Percentiles rank a stretch among this genome's conserved stretches.
Conservation (phyloP, 1,139 yeast genomes). For the Zygoascus meyerae region DNA sequence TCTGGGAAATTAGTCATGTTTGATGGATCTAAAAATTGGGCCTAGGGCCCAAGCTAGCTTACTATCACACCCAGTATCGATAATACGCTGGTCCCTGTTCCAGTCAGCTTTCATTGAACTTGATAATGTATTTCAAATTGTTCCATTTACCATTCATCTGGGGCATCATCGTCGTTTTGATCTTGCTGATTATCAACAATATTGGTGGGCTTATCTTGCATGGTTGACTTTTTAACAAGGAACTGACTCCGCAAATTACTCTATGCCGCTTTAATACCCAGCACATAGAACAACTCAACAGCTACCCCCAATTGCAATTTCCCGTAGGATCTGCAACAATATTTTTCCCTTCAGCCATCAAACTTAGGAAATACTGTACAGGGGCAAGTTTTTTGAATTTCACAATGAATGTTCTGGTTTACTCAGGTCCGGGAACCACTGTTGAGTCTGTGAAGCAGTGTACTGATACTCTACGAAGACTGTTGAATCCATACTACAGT, state of each 20-base stretch:
- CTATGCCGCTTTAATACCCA: no score
- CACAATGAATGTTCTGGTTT: conserved; percentile 71
- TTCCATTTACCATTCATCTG: conserved; percentile 46
- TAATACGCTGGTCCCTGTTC: conserved; percentile 57
- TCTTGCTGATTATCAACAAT: background rate
- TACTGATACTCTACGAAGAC: conserved; percentile 62
- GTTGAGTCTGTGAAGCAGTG: conserved; percentile 82
- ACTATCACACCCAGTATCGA: conserved; percentile 62
- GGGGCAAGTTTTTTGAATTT: background rate
- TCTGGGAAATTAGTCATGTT: conserved; percentile 25
- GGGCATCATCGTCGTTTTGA: conserved; percentile 46
- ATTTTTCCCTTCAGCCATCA: no score
- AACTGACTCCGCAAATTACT: no score
- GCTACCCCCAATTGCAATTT: no score
- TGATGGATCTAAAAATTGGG: no score
- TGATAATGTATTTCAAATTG: background rate
- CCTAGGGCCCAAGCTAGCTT: conserved; percentile 19
- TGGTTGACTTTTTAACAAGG: background rate
- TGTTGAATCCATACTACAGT: conserved; percentile 85
- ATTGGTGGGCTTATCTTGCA: background rate
- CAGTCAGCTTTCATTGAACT: conserved; percentile 2
- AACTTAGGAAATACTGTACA: no score
- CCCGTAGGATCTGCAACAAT: no score
- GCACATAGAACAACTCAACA: no score
- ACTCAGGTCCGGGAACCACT: conserved; percentile 79